Evolutionary conservation across 257 asterid genomes (phyloP).

Genomic region (Solanum appendiculatum): DNA sequence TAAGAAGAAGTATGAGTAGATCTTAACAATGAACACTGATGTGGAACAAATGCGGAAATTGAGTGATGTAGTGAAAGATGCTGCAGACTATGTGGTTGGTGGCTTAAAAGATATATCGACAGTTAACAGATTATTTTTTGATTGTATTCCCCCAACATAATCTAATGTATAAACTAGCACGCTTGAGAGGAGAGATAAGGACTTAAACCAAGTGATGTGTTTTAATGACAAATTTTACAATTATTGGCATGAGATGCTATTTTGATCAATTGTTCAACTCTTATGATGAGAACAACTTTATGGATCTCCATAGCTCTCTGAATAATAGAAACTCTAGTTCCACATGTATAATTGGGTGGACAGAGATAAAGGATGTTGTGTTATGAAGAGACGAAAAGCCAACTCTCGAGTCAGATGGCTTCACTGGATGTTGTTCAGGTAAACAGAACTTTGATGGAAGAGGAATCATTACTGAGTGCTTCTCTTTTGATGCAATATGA

Average conservation of each 20-base stretch:
- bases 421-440: too few relatives aligned
- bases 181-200: neutral
- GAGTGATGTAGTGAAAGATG: neutral
- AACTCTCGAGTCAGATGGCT: too few relatives aligned
- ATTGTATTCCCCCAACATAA: neutral
- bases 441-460: too few relatives aligned
- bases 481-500: too few relatives aligned
- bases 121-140: neutral
- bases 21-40: neutral
- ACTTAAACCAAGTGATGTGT: neutral
- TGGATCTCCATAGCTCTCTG: too few relatives aligned
- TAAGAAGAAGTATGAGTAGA: neutral
- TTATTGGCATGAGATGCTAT: neutral
- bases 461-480: too few relatives aligned
- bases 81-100: neutral
- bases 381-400: too few relatives aligned
- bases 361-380: too few relatives aligned
- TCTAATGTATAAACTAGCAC: neutral
- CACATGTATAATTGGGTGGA: too few relatives aligned
- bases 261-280: neutral
- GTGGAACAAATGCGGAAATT: neutral
- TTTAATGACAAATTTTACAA: neutral
- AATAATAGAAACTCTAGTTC: too few relatives aligned
- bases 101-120: neutral
- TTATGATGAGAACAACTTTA: too few relatives aligned